Evolutionary conservation across 73 alveolate genomes (phyloP).

Genomic region (Halteria grandinella): DNA sequence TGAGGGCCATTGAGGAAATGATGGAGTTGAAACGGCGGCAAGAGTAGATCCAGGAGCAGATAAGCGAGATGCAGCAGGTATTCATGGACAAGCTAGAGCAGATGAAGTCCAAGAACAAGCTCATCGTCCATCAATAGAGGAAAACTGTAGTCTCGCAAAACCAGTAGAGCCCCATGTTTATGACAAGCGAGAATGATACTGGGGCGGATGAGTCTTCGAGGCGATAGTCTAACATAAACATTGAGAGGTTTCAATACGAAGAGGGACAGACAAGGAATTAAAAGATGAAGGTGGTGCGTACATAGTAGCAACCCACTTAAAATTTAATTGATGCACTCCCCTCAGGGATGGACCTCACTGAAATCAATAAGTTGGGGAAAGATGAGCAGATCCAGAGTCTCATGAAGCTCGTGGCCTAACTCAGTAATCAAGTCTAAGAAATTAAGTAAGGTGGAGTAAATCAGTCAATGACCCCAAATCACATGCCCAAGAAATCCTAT

Average conservation of each 20-base stretch:
- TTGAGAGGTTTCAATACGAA: not conserved
- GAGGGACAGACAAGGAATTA: no score
- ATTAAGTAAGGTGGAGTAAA: no score
- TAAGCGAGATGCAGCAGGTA: not conserved
- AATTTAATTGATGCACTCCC: no score
- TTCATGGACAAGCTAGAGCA: not conserved
- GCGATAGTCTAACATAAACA: not conserved
- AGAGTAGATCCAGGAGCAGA: not conserved
- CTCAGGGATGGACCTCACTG: no score
- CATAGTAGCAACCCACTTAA: no score
- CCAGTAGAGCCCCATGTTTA: not conserved
- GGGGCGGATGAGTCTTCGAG: not conserved
- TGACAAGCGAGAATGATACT: not conserved
- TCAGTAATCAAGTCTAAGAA: no score
- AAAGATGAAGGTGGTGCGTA: no score
- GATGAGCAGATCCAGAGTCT: no score
- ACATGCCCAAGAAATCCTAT: no score
- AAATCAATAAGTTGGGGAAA: no score
- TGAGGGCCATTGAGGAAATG: not conserved
- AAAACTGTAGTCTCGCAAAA: not conserved
- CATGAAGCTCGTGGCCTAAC: no score
- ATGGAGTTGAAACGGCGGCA: not conserved
- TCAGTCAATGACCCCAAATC: no score
- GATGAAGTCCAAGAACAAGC: not conserved
- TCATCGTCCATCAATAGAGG: not conserved